Evolutionary conservation across 257 asterid genomes (phyloP).

Genomic region (Solanum chmielewskii): DNA sequence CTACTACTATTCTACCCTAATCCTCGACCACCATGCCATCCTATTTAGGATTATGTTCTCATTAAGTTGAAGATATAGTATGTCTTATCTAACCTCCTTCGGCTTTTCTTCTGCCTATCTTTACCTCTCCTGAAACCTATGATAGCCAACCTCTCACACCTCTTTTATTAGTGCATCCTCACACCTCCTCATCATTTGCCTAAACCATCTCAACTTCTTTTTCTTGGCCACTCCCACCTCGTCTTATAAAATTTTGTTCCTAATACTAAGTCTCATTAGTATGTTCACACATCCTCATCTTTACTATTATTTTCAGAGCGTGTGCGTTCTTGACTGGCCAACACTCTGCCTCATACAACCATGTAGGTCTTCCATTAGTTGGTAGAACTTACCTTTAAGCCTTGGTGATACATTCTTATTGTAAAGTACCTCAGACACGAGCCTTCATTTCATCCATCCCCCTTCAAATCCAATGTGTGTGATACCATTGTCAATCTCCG

Average conservation of each 20-base stretch:
- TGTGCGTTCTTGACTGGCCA: not conserved
- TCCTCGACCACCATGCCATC: not conserved
- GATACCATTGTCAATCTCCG: not conserved
- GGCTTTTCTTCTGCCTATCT: not conserved
- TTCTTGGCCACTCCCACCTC: not conserved
- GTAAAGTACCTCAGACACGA: not conserved
- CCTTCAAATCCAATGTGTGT: not conserved
- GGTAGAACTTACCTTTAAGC: not conserved
- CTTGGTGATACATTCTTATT: not conserved
- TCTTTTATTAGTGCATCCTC: not conserved
- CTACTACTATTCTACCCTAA: not conserved
- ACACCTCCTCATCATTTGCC: not conserved
- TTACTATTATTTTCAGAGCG: not conserved
- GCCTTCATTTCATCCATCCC: not conserved
- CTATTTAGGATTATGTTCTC: not conserved
- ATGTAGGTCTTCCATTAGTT: not conserved
- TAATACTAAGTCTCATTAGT: not conserved
- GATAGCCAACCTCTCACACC: not conserved
- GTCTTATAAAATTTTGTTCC: not conserved
- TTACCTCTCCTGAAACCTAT: not conserved
- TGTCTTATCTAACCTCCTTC: not conserved
- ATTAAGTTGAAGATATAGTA: too few relatives aligned
- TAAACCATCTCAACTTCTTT: not conserved
- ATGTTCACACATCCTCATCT: not conserved
- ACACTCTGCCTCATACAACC: not conserved